These are phyloP conservation scores for Ophidiomyces ophidiicola DNA, from an alignment of 2,329 filamentous ascomycete species.

Conservation along the genomic window DNA sequence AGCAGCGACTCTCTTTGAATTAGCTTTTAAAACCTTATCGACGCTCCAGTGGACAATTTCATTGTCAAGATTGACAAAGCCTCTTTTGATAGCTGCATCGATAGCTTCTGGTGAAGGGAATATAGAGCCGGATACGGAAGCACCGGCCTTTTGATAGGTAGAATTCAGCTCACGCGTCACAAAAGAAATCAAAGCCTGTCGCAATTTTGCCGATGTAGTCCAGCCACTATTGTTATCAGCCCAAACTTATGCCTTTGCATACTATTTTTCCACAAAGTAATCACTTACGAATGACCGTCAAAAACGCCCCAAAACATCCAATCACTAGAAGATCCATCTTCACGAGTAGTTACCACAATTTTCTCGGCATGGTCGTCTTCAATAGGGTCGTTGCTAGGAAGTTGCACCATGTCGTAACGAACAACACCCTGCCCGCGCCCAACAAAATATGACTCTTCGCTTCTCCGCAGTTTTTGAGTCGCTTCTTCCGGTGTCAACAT, in stretches of 20 bases:
- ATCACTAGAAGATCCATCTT: conserved; percentile 55
- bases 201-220: conserved; percentile 93
- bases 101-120: conserved; percentile 67
- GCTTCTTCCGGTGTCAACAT: conserved; percentile 95
- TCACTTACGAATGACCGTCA: conserved; percentile 77
- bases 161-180: conserved; percentile 86
- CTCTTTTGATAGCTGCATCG: conserved; percentile 81
- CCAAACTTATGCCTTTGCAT: neutral
- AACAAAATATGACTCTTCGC: conserved; percentile 84
- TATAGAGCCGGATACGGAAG: conserved; percentile 44
- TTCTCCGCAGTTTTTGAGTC: conserved; percentile 73
- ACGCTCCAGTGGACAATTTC: conserved; percentile 93
- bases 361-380: conserved; percentile 98
- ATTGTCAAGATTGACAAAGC: conserved; percentile 76
- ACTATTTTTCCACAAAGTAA: neutral
- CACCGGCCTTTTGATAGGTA: conserved; percentile 69
- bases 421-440: conserved; percentile 82
- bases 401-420: conserved; percentile 85
- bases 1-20: conserved; percentile 80
- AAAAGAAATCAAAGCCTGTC: conserved; percentile 81
- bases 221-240: conserved; percentile 54
- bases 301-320: conserved; percentile 99
- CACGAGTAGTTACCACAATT: conserved; percentile 65
- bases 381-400: conserved; percentile 93
- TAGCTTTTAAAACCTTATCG: conserved; percentile 75